Evolutionary conservation across 192 early-diverging fungal genomes (phyloP).

Genomic region (Mortierella alpina): DNA sequence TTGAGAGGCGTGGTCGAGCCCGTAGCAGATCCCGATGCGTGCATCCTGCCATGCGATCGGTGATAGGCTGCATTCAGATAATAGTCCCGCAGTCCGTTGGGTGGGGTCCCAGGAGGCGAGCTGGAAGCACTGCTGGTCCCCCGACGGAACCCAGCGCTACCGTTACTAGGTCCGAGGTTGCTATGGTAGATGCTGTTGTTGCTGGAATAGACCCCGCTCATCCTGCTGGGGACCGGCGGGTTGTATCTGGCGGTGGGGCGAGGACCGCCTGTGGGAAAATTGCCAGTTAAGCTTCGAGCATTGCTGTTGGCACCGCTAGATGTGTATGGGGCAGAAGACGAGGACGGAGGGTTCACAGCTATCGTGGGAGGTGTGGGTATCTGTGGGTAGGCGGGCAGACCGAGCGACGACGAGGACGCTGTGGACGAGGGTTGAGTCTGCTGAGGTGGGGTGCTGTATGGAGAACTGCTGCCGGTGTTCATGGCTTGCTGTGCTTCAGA

Average conservation of each 20-base stretch:
- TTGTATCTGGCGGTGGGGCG: slow-evolving; percentile 21
- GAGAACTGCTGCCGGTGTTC: slow-evolving; percentile 22
- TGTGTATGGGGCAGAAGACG: slow-evolving; percentile 19
- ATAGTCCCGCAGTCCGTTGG: slow-evolving; percentile 46
- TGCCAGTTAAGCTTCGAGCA: not conserved
- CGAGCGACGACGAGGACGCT: slow-evolving; percentile 12
- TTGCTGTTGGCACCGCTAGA: slow-evolving; percentile 1
- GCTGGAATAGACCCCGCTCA: slow-evolving; percentile 43
- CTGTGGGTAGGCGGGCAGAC: not conserved
- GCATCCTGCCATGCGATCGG: slow-evolving; percentile 13
- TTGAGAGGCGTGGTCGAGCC: slow-evolving; percentile 9
- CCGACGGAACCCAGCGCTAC: not conserved
- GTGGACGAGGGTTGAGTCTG: slow-evolving; percentile 5
- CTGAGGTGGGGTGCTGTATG: slow-evolving; percentile 30
- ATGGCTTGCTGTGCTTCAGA: slow-evolving; percentile 1
- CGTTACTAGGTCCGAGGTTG: not conserved
- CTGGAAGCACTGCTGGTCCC: slow-evolving; percentile 37
- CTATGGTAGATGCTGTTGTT: slow-evolving; percentile 34
- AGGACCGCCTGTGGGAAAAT: not conserved
- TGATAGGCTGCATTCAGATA: slow-evolving; percentile 40
- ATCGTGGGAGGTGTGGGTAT: slow-evolving; percentile 11
- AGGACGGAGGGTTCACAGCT: slow-evolving; percentile 30
- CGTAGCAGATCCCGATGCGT: slow-evolving; percentile 10
- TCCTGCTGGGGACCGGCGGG: slow-evolving; percentile 46
- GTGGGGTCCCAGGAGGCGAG: slow-evolving; percentile 46